Conservation (phyloP, 2,329 filamentous ascomycete species). For the Dactylellina leptospora region DNA sequence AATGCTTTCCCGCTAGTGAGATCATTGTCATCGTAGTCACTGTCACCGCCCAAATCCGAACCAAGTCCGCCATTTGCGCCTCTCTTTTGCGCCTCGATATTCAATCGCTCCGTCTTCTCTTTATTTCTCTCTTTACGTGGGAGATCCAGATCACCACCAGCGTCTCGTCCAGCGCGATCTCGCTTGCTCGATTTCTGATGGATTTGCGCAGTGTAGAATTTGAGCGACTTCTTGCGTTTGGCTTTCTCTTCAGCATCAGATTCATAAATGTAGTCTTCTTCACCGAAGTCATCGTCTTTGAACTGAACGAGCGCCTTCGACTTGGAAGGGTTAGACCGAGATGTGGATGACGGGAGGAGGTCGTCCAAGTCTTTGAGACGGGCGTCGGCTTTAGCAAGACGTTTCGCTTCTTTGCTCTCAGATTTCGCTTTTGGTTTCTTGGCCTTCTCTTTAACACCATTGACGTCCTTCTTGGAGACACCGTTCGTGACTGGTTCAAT, state of each 20-base stretch:
- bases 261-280: conserved; percentile 81
- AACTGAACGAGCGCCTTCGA: conserved; percentile 40
- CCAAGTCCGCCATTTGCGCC: conserved; percentile 69
- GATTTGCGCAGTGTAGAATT: conserved; percentile 98
- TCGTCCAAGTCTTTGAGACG: conserved; percentile 45
- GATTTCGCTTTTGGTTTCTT: conserved; percentile 64
- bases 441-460: conserved; percentile 65
- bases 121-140: conserved; percentile 87
- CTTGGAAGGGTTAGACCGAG: conserved; percentile 55
- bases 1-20: conserved; percentile 51
- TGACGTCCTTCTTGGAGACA: conserved; percentile 1
- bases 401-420: conserved; percentile 59
- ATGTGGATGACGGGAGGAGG: conserved; percentile 24
- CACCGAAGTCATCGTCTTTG: conserved; percentile 88
- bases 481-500: conserved; percentile 54
- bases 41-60: conserved; percentile 69
- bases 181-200: conserved; percentile 92
- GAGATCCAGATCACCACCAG: conserved; percentile 81
- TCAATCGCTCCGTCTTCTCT: conserved; percentile 85
- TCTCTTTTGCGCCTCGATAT: conserved; percentile 80
- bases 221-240: conserved; percentile 85
- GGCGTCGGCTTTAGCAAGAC: conserved; percentile 43
- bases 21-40: conserved; percentile 55
- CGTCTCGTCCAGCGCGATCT: conserved; percentile 74
- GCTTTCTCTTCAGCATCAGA: conserved; percentile 86